A percentile compares a stretch with the other conserved stretches of the same genome.
Conservation (phyloP, 2,329 filamentous ascomycete genomes). For the Ceratocystis papillata region DNA sequence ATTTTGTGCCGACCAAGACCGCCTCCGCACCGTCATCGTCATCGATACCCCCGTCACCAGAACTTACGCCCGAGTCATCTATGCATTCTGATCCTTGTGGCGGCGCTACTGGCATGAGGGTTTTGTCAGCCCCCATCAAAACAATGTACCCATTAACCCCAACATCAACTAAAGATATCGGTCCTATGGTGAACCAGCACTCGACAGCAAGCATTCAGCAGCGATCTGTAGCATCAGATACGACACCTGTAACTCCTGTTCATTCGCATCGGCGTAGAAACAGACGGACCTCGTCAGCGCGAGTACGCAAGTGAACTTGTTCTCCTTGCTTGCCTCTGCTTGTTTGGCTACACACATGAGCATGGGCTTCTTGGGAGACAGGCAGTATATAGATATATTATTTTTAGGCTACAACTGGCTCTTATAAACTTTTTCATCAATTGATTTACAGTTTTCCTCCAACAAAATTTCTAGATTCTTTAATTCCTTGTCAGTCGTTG, state of each 20-base stretch:
- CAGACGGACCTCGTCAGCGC: not conserved
- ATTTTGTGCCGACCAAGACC: conserved; percentile 3
- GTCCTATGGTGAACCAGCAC: not conserved
- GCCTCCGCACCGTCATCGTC: conserved; percentile 8
- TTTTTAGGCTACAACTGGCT: not conserved
- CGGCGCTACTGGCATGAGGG: not conserved
- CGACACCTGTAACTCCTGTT: not conserved
- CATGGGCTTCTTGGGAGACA: not conserved
- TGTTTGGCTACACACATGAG: not conserved
- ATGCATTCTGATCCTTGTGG: not conserved
- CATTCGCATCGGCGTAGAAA: conserved; percentile 1
- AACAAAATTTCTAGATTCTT: not conserved
- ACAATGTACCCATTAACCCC: not conserved
- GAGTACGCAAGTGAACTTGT: not conserved
- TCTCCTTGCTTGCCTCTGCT: not conserved
- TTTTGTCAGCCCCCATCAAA: not conserved
- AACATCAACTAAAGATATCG: not conserved
- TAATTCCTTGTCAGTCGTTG: too few relatives aligned
- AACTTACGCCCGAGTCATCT: conserved; percentile 2
- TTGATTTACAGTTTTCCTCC: conserved; percentile 3
- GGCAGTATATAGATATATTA: conserved; percentile 1
- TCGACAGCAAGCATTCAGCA: not conserved
- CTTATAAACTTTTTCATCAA: conserved; percentile 2
- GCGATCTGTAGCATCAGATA: not conserved
- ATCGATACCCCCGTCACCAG: not conserved